Conservation (phyloP, 371 early-diverging fungal species). For the Apophysomyces trapeziformis region DNA sequence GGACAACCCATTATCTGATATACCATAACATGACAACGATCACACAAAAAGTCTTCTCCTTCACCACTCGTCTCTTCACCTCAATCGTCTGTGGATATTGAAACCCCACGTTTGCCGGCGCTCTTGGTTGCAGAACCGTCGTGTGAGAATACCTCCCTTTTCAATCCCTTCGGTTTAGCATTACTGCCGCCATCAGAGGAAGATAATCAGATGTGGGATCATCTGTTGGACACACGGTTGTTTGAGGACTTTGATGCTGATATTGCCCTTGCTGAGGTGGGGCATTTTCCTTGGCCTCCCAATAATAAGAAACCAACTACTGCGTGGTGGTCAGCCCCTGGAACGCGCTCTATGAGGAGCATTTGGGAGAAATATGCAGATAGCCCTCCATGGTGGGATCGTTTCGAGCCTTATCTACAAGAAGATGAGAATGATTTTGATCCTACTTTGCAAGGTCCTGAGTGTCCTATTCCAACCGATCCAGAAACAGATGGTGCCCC, state of each 20-base stretch:
- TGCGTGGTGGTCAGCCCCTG: slow-evolving; percentile 5
- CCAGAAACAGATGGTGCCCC: slow-evolving; percentile 12
- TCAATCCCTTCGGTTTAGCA: too few species aligned
- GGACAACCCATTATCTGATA: too few species aligned
- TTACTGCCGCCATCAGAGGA: slow-evolving; percentile 10
- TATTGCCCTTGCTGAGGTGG: background rate
- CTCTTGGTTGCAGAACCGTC: too few species aligned
- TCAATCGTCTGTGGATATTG: too few species aligned
- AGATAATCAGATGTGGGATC: slow-evolving; percentile 18
- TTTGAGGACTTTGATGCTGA: slow-evolving; percentile 20
- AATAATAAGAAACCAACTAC: background rate
- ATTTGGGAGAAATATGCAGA: slow-evolving; percentile 19
- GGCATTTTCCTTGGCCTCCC: slow-evolving; percentile 10
- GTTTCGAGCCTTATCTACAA: slow-evolving; percentile 31
- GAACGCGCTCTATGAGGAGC: slow-evolving; percentile 11
- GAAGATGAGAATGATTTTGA: slow-evolving; percentile 51
- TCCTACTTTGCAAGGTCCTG: slow-evolving; percentile 46
- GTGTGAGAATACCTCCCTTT: too few species aligned
- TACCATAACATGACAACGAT: too few species aligned
- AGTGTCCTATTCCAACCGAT: slow-evolving; percentile 33
- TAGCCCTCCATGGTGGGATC: slow-evolving; percentile 23
- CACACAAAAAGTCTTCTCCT: too few species aligned
- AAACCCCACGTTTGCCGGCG: too few species aligned
- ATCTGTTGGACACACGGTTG: slow-evolving; percentile 22
- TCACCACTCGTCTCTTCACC: too few species aligned